Evolutionary conservation across 2,329 filamentous ascomycete species (phyloP).

Genomic region (Aspergillus alliaceus): DNA sequence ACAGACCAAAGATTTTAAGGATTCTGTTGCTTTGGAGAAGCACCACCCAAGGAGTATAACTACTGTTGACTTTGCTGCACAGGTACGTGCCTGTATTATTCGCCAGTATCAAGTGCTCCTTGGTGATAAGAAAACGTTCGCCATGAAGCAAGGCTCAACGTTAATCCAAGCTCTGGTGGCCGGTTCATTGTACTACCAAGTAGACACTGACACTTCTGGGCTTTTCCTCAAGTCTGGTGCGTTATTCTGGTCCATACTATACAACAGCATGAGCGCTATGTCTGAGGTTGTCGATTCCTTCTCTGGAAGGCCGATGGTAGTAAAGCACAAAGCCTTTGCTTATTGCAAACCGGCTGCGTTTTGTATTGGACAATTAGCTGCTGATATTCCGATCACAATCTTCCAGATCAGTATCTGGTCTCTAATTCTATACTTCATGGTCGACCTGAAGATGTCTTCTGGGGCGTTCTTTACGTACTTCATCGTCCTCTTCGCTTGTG

Average conservation of each 20-base stretch:
- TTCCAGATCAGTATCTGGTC: conserved; percentile 61
- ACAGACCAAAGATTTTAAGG: conserved; percentile 57
- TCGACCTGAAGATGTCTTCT: conserved; percentile 53
- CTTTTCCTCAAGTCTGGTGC: conserved; percentile 65
- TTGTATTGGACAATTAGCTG: conserved; percentile 44
- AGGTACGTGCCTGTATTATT: conserved; percentile 57
- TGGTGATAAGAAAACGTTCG: conserved; percentile 63
- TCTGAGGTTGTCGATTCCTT: conserved; percentile 67
- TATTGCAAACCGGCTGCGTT: conserved; percentile 56
- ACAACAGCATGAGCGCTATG: conserved; percentile 62
- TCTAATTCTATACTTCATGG: conserved; percentile 65
- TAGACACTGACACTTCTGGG: conserved; percentile 53
- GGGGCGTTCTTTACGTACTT: conserved; percentile 63
- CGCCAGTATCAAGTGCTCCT: conserved; percentile 66
- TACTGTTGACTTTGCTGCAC: conserved; percentile 54
- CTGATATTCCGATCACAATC: conserved; percentile 56
- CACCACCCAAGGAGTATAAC: not conserved
- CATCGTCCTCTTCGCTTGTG: conserved; percentile 52
- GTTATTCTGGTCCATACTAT: conserved; percentile 64
- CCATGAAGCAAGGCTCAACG: conserved; percentile 62
- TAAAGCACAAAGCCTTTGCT: conserved; percentile 61
- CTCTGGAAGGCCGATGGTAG: conserved; percentile 58
- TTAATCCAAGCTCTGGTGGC: conserved; percentile 61
- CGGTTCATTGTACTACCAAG: conserved; percentile 68
- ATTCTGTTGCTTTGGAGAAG: not conserved